These are phyloP conservation scores for Mortierella sp. DNA, from an alignment of 371 early-diverging fungal species.

Conservation along the genomic window DNA sequence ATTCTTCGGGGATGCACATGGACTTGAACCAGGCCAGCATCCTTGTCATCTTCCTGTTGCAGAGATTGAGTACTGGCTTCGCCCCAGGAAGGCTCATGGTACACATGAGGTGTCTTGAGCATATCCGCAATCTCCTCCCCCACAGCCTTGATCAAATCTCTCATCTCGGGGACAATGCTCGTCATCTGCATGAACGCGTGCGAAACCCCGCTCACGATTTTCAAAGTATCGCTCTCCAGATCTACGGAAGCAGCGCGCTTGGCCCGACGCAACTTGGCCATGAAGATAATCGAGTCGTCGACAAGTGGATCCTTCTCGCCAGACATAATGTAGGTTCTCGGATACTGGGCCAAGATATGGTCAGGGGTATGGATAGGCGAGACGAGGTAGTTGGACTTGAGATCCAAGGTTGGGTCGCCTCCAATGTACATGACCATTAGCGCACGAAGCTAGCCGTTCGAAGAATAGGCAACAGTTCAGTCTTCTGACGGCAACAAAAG, in stretches of 20 bases:
- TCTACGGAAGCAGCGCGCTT: slow-evolving; percentile 55
- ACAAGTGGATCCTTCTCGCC: slow-evolving; percentile 97
- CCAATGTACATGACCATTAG: slow-evolving; percentile 95
- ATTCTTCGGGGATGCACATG: slow-evolving; percentile 10
- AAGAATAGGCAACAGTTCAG: neutral
- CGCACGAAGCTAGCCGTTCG: slow-evolving; percentile 74
- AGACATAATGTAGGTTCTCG: slow-evolving; percentile 88
- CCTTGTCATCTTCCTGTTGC: slow-evolving; percentile 6
- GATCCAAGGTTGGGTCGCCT: slow-evolving; percentile 80
- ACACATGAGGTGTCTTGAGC: slow-evolving; percentile 10
- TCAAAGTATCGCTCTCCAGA: slow-evolving; percentile 32
- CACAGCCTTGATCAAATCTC: slow-evolving; percentile 70
- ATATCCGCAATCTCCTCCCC: slow-evolving; percentile 58
- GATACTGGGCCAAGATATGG: slow-evolving; percentile 87
- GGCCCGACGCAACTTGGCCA: slow-evolving; percentile 87
- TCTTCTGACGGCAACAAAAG: neutral
- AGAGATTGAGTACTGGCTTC: slow-evolving; percentile 22
- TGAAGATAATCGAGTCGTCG: slow-evolving; percentile 95
- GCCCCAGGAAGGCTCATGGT: slow-evolving; percentile 7
- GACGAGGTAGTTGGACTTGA: slow-evolving; percentile 83
- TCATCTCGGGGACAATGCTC: slow-evolving; percentile 85
- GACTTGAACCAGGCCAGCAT: slow-evolving; percentile 12
- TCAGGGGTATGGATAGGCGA: slow-evolving; percentile 92
- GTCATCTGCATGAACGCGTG: slow-evolving; percentile 94
- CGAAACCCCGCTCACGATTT: slow-evolving; percentile 77